phyloP scores from a whole-genome alignment of 768 basidiomycete genomes.

The Asterophora lycoperdoides region DNA sequence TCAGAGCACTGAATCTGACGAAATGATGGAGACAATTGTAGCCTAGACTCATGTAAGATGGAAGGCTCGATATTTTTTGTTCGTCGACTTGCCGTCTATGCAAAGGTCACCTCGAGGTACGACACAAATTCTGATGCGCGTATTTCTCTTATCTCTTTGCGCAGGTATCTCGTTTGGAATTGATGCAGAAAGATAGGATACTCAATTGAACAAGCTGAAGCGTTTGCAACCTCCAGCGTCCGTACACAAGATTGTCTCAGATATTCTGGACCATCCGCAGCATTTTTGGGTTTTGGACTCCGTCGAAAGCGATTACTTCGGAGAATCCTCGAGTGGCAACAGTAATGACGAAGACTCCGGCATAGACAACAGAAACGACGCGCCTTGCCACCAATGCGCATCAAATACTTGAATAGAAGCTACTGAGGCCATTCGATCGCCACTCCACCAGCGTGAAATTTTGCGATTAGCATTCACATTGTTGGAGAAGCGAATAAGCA shows the following conservation, averaged over 20 bases:
- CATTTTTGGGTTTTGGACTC: constrained; percentile 1
- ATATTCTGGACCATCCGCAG: constrained; percentile 4
- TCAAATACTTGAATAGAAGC: constrained; percentile 4
- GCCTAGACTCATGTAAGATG: constrained; percentile 9
- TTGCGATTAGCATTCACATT: too few species aligned
- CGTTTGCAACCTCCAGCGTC: constrained; percentile 4
- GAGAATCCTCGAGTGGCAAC: not conserved
- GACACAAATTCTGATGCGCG: not conserved
- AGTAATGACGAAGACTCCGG: constrained; percentile 1
- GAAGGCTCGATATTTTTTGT: constrained; percentile 10
- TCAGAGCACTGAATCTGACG: constrained; percentile 8
- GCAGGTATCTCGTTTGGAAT: not conserved
- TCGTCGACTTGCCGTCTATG: constrained; percentile 11
- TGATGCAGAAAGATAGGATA: not conserved
- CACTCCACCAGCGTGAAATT: too few species aligned
- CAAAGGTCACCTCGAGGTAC: constrained; percentile 4
- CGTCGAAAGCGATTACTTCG: not conserved
- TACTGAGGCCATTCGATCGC: not conserved
- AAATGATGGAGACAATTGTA: constrained; percentile 3
- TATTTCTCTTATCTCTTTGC: not conserved
- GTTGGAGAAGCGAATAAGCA: too few species aligned
- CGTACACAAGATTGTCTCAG: not conserved
- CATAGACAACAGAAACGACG: constrained; percentile 3
- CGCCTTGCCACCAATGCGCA: constrained; percentile 8
- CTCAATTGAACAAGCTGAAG: not conserved